Evolutionary conservation across 164 flowering plant genomes (phyloP).

Genomic region (Litsea cubeba): DNA sequence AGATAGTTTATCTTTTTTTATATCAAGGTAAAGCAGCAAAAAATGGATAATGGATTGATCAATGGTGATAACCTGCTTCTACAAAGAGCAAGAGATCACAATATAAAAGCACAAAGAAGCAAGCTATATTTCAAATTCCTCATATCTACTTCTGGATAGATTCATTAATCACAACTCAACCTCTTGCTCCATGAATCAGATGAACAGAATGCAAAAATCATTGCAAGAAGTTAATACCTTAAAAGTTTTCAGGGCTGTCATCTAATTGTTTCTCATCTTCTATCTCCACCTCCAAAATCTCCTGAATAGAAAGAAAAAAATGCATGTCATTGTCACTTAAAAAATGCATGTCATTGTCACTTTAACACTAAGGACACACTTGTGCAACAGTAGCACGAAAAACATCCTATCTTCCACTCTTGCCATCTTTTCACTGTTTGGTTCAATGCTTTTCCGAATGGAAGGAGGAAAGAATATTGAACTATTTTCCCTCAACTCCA

Average conservation of each 20-base stretch:
- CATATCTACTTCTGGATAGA: not conserved
- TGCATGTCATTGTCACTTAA: too few species aligned
- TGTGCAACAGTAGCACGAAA: not conserved
- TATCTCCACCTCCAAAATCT: slow-evolving; percentile 88
- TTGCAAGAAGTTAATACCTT: slow-evolving; percentile 9
- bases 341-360: too few species aligned
- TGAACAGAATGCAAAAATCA: not conserved
- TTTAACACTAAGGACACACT: not conserved
- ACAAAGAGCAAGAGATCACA: not conserved
- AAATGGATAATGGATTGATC: too few species aligned
- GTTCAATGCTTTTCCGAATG: not conserved
- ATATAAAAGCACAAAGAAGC: not conserved
- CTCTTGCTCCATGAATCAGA: not conserved
- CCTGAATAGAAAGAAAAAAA: slow-evolving; percentile 34
- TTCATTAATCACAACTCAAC: not conserved
- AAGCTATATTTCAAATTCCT: not conserved
- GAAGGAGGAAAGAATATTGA: not conserved
- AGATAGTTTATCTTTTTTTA: too few species aligned
- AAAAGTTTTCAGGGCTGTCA: slow-evolving; percentile 90
- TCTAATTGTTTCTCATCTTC: slow-evolving; percentile 92
- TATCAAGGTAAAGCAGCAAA: too few species aligned
- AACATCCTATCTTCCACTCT: not conserved
- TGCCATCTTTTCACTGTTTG: not conserved
- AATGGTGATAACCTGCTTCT: too few species aligned
- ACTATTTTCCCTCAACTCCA: too few species aligned